Base-by-base conservation (phyloP, 2,329 filamentous ascomycete genomes). In the Grosmannia penicillata region DNA sequence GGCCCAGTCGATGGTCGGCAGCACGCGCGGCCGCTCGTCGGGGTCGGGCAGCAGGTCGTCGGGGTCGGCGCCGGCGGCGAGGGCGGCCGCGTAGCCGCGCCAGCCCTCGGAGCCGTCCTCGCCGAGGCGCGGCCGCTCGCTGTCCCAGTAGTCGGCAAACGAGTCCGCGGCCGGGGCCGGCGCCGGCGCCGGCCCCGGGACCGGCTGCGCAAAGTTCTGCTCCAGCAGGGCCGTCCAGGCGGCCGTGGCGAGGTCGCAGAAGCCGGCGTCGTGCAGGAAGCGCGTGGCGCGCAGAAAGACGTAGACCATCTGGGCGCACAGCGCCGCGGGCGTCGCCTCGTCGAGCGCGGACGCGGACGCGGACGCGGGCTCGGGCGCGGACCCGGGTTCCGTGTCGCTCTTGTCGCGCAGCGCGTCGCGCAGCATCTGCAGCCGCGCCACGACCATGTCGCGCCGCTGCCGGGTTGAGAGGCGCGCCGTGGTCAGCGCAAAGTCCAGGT, bases 111-210 rank as follows among this genome's bases (percentile, higher is more conserved):
- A 78, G 2, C 63, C 65, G 1, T 58, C 51, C 48, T 96, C 89
- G 9, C 89, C 89, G 38, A 94, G 70, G 6, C 89, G 72, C 1
- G 81, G 64, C 1, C 75, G 67, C 51, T 95, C 89, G 40, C 76
- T 82, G 42, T 94, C 85, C 91, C 91, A 96, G 45, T 91, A 94
- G 3, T 77, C 68, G 34, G n/a, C n/a, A n/a, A n/a, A n/a, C n/a
- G n/a, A n/a, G n/a, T n/a, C 49, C 34, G 14, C 45, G 32, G 10
- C 31, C 31, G 14, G 34, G 28, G 8, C n/a, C 36, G 18, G 26
- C 30, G 2, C 17, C 25, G 13, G n/a, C 14, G 8, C 13, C 24
- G 13, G 21, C 19, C 14, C 18, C 38, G 2, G 48, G n/a, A n/a
- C 46, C 3, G 81, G 75, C 4, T 64, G 63, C 33, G 74, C 75